phyloP scores from a whole-genome alignment of 345 rosid species.

The Pistacia integerrima region DNA sequence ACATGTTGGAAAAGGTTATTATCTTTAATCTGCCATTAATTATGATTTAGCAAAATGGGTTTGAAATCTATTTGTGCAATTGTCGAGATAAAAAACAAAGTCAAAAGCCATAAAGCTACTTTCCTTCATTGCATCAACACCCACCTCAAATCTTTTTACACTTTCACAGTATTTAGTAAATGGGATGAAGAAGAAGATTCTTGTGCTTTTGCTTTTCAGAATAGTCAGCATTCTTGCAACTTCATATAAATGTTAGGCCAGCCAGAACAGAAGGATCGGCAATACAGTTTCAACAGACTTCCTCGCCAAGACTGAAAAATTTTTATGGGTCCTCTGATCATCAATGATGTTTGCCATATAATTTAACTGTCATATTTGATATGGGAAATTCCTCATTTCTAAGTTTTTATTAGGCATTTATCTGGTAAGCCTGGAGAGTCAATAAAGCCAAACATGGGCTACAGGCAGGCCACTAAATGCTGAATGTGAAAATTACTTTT shows the following conservation, averaged over 20 bases:
- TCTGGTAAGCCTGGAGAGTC: neutral
- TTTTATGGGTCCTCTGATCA: neutral
- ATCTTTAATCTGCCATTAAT: too few relatives aligned
- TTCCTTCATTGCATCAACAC: neutral
- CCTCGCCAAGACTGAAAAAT: neutral
- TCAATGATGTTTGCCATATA: neutral
- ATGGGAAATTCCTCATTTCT: neutral
- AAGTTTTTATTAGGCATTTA: neutral
- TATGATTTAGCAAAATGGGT: neutral
- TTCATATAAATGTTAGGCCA: neutral
- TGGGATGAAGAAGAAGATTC: neutral
- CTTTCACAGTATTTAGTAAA: too few relatives aligned
- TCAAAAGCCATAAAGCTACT: neutral
- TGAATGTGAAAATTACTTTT: neutral
- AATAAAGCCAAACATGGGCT: conserved; percentile 2
- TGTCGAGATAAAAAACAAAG: neutral
- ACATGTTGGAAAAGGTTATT: neutral
- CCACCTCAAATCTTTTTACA: too few relatives aligned
- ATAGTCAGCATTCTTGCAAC: neutral
- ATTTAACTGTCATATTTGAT: neutral
- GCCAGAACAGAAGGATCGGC: neutral
- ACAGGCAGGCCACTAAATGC: neutral
- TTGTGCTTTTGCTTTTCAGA: neutral
- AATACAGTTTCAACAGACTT: neutral
- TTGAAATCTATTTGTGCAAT: neutral